Evolutionary conservation across 805 yeast genomes (phyloP).

Genomic region (Cyberlindnera xylosilytica): DNA sequence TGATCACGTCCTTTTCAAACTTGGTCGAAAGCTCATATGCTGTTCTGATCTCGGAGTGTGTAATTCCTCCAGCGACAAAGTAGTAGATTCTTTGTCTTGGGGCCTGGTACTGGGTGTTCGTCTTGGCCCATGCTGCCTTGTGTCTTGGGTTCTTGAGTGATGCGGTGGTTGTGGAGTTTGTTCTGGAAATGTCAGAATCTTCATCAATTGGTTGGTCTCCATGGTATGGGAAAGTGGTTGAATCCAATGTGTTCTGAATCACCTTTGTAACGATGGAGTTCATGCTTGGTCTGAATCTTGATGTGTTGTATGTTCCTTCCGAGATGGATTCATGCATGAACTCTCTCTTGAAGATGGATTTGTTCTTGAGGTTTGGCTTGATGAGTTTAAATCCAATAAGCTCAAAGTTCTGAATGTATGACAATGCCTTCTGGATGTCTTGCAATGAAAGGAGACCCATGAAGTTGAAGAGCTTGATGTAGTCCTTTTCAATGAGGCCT

Average conservation of each 20-base stretch:
- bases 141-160: conserved; percentile 70
- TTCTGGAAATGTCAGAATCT: conserved; percentile 31
- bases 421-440: conserved; percentile 43
- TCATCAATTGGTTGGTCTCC: conserved; percentile 67
- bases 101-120: conserved; percentile 31
- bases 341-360: conserved; percentile 42
- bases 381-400: conserved; percentile 56
- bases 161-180: conserved; percentile 34
- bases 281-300: conserved; percentile 71
- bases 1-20: conserved; percentile 66
- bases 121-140: conserved; percentile 74
- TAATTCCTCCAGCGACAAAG: conserved; percentile 86
- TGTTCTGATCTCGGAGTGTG: conserved; percentile 76
- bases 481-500: conserved; percentile 74
- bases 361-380: conserved; percentile 38
- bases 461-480: conserved; percentile 63
- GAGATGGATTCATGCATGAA: conserved; percentile 52
- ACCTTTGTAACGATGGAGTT: conserved; percentile 54
- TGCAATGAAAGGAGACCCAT: conserved; percentile 37
- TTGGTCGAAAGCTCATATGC: conserved; percentile 64
- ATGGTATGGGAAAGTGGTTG: conserved; percentile 64
- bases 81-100: conserved; percentile 70
- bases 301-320: conserved; percentile 49
- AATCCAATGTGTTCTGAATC: conserved; percentile 51
- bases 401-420: conserved; percentile 55